Conservation (phyloP, 2,329 filamentous ascomycete genomes). For the Thielaviopsis cerberus region DNA sequence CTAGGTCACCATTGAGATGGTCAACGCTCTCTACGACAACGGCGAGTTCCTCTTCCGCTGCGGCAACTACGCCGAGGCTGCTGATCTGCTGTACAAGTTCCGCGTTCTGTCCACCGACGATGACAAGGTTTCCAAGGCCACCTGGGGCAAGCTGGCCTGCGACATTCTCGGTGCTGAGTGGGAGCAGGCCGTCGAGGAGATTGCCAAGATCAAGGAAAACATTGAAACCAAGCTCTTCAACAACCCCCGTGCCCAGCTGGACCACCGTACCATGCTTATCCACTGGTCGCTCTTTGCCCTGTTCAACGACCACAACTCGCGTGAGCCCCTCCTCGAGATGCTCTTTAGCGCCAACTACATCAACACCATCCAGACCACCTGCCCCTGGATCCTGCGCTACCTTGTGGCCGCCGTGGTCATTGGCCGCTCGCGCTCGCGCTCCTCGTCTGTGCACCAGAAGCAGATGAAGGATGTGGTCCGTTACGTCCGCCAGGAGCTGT, state of each 20-base stretch:
- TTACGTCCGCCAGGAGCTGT: constrained; percentile 88
- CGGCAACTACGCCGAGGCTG: constrained; percentile 76
- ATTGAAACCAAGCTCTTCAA: constrained; percentile 93
- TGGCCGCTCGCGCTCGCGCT: constrained; percentile 63
- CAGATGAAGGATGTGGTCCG: constrained; percentile 94
- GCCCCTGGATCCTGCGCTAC: constrained; percentile 92
- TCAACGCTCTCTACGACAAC: constrained; percentile 86
- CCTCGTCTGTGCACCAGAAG: constrained; percentile 81
- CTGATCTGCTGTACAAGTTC: constrained; percentile 92
- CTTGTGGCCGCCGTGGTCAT: constrained; percentile 88
- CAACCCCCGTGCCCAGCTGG: constrained; percentile 86
- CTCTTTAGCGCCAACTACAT: constrained; percentile 96
- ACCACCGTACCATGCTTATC: constrained; percentile 90
- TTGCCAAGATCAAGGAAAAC: constrained; percentile 72
- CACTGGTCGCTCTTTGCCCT: constrained; percentile 98
- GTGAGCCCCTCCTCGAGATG: constrained; percentile 80
- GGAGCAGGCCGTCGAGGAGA: constrained; percentile 81
- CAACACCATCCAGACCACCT: constrained; percentile 97
- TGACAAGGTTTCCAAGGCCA: constrained; percentile 88
- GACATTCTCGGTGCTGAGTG: constrained; percentile 92
- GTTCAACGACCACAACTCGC: constrained; percentile 88
- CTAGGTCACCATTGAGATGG: constrained; percentile 79
- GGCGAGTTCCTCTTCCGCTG: constrained; percentile 97
- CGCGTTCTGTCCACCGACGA: constrained; percentile 94
- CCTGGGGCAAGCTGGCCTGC: constrained; percentile 92